phyloP scores from a whole-genome alignment of 2,329 filamentous ascomycete genomes.

The Didymella segeticola region DNA sequence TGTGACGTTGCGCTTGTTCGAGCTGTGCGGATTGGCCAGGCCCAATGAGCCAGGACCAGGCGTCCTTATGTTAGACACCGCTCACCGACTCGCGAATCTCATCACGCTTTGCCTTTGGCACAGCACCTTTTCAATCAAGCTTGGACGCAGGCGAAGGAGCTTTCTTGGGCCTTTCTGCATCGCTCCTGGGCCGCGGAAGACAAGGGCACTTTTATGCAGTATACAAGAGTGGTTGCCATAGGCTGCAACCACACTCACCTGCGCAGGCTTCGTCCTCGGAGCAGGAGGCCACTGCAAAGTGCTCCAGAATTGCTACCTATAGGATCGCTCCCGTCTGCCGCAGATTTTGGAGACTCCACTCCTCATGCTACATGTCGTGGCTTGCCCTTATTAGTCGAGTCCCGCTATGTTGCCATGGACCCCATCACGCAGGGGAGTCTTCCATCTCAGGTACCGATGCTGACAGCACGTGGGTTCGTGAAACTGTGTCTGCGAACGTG shows the following conservation, averaged over 20 bases:
- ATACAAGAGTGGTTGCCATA: slow-evolving; percentile 19
- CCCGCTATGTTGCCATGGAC: slow-evolving; percentile 19
- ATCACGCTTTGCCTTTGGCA: slow-evolving; percentile 2
- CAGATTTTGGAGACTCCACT: slow-evolving; percentile 19
- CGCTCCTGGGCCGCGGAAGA: slow-evolving; percentile 15
- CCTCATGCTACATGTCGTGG: slow-evolving; percentile 35
- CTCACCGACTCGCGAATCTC: slow-evolving; percentile 31
- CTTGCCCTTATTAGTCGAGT: slow-evolving; percentile 38
- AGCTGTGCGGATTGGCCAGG: slow-evolving; percentile 6
- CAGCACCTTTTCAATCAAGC: not conserved
- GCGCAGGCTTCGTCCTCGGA: slow-evolving; percentile 33
- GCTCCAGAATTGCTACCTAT: slow-evolving; percentile 27
- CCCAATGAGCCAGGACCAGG: slow-evolving; percentile 9
- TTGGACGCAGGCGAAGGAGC: not conserved
- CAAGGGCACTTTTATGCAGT: slow-evolving; percentile 17
- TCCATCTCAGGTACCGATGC: slow-evolving; percentile 29
- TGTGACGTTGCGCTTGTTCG: slow-evolving; percentile 19
- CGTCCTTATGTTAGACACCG: slow-evolving; percentile 17
- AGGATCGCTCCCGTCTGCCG: slow-evolving; percentile 29
- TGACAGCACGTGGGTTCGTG: slow-evolving; percentile 34
- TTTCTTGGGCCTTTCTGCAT: slow-evolving; percentile 38
- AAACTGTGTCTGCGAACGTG: slow-evolving; percentile 19
- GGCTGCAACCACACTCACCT: slow-evolving; percentile 18
- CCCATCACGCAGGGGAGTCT: slow-evolving; percentile 12
- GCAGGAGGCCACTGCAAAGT: slow-evolving; percentile 23